Evolutionary conservation across 2,329 filamentous ascomycete genomes (phyloP).

Genomic region (Aureobasidium sp.): DNA sequence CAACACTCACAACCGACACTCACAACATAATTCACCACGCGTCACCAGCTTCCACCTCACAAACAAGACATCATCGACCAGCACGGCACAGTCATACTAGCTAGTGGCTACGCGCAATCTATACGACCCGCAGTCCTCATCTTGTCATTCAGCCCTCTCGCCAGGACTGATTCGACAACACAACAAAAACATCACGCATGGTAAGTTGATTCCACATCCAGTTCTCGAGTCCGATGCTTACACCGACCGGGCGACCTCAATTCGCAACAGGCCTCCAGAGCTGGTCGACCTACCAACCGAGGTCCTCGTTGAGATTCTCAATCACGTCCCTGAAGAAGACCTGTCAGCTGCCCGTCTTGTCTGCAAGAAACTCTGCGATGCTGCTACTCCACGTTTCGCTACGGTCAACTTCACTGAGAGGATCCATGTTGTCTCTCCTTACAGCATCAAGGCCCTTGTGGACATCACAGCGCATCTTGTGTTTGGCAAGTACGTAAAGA

Average conservation of each 20-base stretch:
- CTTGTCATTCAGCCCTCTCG: neutral
- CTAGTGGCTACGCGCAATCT: neutral
- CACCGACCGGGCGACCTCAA: neutral
- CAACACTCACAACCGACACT: neutral
- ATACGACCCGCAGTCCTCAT: neutral
- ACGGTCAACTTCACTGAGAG: neutral
- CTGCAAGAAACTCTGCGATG: neutral
- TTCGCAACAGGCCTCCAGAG: neutral
- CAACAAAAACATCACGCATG: neutral
- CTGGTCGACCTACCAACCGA: neutral
- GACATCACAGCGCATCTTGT: conserved; percentile 5
- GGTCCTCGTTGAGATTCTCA: neutral
- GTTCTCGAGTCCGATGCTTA: neutral
- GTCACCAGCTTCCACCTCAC: neutral
- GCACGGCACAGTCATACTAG: neutral
- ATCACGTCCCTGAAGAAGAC: neutral
- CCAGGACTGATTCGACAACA: neutral
- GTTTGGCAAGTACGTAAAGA: neutral
- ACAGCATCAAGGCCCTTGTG: conserved; percentile 4
- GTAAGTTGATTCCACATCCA: neutral
- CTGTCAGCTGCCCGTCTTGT: neutral
- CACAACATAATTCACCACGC: no score
- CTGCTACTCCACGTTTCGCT: neutral
- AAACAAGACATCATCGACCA: neutral
- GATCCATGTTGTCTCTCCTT: neutral